Base-by-base conservation (phyloP, 1,139 yeast species). In the Pichiaceae sp. region DNA sequence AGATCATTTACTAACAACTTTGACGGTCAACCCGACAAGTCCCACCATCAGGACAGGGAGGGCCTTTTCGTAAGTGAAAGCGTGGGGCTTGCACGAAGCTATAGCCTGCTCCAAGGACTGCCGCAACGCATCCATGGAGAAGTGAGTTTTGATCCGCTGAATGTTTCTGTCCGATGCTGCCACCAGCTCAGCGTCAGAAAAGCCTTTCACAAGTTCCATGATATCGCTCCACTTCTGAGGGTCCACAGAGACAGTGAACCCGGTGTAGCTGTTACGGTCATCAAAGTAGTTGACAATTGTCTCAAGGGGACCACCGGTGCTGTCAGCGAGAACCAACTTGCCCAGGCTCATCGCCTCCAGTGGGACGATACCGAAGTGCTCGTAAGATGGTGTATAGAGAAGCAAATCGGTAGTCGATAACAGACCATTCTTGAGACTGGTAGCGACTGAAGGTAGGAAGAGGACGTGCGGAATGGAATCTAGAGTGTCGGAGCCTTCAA, bases 361-460 rank as follows among this genome's bases (percentile, higher is more conserved):
- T 1, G 99, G 99, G 3, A 93, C 99, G 44, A 91, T 93, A 12
- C 99, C 99, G 56, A 91, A 91, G 60, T 91, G 99, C 57, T 93
- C 98, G 51, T 74, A 73, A 1, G 82, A 70, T 2, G 99, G 98
- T 0, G 99, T 93, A 55, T 91, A 91, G 32, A 87, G 62, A 28
- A 93, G 65, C 38, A 83, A 49, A 38, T 72, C 69, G 2, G 91
- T 70, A 9, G 64, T 58, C 32, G 68, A 58, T 33, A 91, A 63
- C 30, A 91, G 66, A 1, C 76, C 65, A 36, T 78, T 78, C 53
- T 87, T 86, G 38, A 83, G 56, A 2, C 69, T 56, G 1, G 87
- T 69, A 31, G 81, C 70, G 5, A 91, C 75, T 0, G 95, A 84
- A 0, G 96, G 95, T 39, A 89, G 57, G 56, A 91, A 93, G 16